Conservation (phyloP, 139 green algal genomes). For the Marvania coccoides region DNA sequence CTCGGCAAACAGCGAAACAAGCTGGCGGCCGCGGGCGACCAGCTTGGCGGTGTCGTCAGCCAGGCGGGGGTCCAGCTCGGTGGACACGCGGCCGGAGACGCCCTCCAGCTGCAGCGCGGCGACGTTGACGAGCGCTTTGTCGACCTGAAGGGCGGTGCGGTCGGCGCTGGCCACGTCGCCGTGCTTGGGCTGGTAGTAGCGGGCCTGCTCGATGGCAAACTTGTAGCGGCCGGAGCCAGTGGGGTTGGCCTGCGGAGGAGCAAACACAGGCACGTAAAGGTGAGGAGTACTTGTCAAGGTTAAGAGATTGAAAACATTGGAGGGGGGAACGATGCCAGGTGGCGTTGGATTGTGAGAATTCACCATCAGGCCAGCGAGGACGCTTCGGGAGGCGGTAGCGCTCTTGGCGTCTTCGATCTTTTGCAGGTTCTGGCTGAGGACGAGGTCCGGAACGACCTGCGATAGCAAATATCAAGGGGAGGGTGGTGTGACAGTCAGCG, state of each 20-base stretch:
- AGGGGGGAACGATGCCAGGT: constrained; percentile 7
- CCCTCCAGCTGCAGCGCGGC: constrained; percentile 49
- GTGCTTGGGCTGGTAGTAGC: constrained; percentile 55
- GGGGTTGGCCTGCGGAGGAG: neutral
- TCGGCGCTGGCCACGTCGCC: neutral
- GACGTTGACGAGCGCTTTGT: constrained; percentile 76
- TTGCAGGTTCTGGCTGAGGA: constrained; percentile 38
- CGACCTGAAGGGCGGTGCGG: constrained; percentile 22
- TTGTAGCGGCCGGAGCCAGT: constrained; percentile 1
- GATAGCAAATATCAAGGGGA: constrained; percentile 1
- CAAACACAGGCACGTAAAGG: neutral
- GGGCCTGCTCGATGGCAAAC: constrained; percentile 61
- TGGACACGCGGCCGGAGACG: constrained; percentile 66
- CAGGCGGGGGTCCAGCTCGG: constrained; percentile 65
- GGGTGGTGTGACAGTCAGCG: neutral
- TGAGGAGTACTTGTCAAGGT: neutral
- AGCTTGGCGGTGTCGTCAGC: constrained; percentile 52
- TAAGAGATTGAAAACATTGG: neutral
- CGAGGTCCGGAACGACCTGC: constrained; percentile 47
- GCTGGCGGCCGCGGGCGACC: constrained; percentile 26
- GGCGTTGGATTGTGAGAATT: too few relatives aligned
- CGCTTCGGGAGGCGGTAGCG: constrained; percentile 38
- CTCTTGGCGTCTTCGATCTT: constrained; percentile 39
- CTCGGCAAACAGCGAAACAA: constrained; percentile 49
- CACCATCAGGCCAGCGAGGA: constrained; percentile 49